Evolutionary conservation across 805 yeast species (phyloP).

Genomic region (Candida boleticola): DNA sequence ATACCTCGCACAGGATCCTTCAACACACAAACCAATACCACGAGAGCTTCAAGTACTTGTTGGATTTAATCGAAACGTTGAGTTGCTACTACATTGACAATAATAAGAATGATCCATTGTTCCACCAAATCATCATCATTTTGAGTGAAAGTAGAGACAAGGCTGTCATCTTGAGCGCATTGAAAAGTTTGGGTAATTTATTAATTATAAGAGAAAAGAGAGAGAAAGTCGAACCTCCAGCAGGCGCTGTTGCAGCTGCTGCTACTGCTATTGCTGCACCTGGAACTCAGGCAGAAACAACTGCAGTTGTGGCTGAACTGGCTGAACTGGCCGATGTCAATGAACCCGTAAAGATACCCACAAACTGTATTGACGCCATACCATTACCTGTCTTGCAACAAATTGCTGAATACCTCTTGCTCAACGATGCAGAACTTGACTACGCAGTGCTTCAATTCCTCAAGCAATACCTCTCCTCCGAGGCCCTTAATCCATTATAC

Average conservation of each 20-base stretch:
- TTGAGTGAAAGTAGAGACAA: slow-evolving; percentile 62
- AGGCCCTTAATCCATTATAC: slow-evolving; percentile 37
- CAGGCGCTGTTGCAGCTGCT: slow-evolving; percentile 6
- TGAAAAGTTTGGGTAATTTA: slow-evolving; percentile 78
- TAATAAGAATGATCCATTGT: slow-evolving; percentile 64
- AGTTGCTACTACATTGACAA: slow-evolving; percentile 81
- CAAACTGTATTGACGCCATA: slow-evolving; percentile 41
- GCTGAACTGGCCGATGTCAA: slow-evolving; percentile 23
- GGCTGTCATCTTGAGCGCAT: slow-evolving; percentile 60
- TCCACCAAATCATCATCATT: slow-evolving; percentile 52
- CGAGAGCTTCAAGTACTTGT: slow-evolving; percentile 63
- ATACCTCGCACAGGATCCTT: neutral
- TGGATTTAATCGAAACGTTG: slow-evolving; percentile 82
- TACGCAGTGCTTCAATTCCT: slow-evolving; percentile 77
- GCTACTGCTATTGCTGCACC: slow-evolving; percentile 2
- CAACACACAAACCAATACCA: slow-evolving; percentile 33
- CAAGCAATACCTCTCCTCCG: slow-evolving; percentile 73
- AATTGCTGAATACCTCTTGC: slow-evolving; percentile 55
- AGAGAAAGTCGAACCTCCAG: slow-evolving; percentile 7
- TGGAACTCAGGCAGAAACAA: neutral
- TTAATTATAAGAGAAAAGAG: slow-evolving; percentile 42
- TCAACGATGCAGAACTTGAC: slow-evolving; percentile 70
- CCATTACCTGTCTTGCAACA: slow-evolving; percentile 44
- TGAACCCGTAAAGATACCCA: slow-evolving; percentile 10
- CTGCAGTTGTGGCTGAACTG: slow-evolving; percentile 28